These are phyloP conservation scores for Collybia sp. DNA, from an alignment of 768 basidiomycete genomes.

Conservation along the genomic window DNA sequence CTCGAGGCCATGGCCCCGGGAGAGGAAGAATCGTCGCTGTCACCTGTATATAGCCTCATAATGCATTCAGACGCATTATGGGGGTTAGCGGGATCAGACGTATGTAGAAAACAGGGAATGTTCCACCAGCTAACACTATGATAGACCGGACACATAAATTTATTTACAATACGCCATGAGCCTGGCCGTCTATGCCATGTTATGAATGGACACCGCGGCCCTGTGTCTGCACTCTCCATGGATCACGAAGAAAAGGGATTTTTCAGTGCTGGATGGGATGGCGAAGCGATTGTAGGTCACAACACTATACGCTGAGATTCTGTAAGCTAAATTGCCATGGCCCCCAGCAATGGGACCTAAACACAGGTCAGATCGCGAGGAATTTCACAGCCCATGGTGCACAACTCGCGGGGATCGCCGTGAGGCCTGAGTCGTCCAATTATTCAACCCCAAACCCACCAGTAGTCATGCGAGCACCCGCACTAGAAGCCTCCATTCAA, in stretches of 20 bases:
- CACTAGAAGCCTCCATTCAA: not conserved
- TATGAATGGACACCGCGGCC: slow-evolving; percentile 71
- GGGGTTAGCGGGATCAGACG: slow-evolving; percentile 84
- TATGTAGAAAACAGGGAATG: slow-evolving; percentile 30
- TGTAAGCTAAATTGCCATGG: slow-evolving; percentile 6
- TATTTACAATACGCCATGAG: slow-evolving; percentile 91
- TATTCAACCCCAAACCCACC: slow-evolving; percentile 22
- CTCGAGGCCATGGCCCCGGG: slow-evolving; percentile 18
- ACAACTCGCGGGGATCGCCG: slow-evolving; percentile 77
- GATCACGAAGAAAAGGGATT: slow-evolving; percentile 80
- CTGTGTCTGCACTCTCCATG: slow-evolving; percentile 82
- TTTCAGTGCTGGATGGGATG: slow-evolving; percentile 94
- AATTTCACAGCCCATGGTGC: slow-evolving; percentile 79
- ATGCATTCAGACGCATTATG: slow-evolving; percentile 94
- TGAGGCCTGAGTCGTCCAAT: slow-evolving; percentile 55
- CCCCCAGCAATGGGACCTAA: slow-evolving; percentile 93
- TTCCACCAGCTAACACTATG: no score
- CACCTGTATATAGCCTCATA: slow-evolving; percentile 85
- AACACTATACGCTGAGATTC: not conserved
- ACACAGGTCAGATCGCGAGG: slow-evolving; percentile 77
- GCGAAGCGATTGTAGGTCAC: slow-evolving; percentile 70
- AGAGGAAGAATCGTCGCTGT: slow-evolving; percentile 48
- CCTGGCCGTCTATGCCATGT: slow-evolving; percentile 76
- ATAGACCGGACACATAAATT: slow-evolving; percentile 86
- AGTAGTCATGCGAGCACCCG: slow-evolving; percentile 1